These are phyloP conservation scores for Zancudomyces culisetae DNA, from an alignment of 371 early-diverging fungal species.

Conservation along the genomic window DNA sequence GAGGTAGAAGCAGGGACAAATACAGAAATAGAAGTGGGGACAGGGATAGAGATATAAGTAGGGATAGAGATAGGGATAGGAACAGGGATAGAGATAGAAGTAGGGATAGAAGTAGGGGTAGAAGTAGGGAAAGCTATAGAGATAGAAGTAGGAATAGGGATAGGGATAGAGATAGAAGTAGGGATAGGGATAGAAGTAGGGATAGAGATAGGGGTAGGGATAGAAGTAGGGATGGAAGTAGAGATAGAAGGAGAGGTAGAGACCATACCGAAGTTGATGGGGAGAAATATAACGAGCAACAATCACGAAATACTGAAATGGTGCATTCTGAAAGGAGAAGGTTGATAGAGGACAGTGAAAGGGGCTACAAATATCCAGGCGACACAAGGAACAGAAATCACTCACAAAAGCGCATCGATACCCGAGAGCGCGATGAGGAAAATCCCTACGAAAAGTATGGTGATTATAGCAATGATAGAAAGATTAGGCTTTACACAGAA, in stretches of 20 bases:
- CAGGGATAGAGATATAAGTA: too few relatives aligned
- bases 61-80: neutral
- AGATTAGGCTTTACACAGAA: slow-evolving; percentile 33
- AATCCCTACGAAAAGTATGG: too few relatives aligned
- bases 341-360: neutral
- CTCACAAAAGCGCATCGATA: too few relatives aligned
- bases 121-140: neutral
- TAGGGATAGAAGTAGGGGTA: neutral
- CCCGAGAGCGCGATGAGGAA: too few relatives aligned
- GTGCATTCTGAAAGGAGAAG: neutral
- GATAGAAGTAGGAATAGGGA: neutral
- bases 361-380: neutral
- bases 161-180: neutral
- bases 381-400: neutral
- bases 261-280: too few relatives aligned
- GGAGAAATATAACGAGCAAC: too few relatives aligned
- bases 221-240: neutral
- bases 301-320: neutral
- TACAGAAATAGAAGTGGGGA: neutral
- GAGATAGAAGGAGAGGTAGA: neutral
- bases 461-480: neutral
- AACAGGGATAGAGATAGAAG: neutral
- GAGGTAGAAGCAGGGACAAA: neutral
- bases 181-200: neutral
- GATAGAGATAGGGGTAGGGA: neutral